Evolutionary conservation across 2,329 filamentous ascomycete genomes (phyloP).

Genomic region (Ophiostoma novo-ulmi): DNA sequence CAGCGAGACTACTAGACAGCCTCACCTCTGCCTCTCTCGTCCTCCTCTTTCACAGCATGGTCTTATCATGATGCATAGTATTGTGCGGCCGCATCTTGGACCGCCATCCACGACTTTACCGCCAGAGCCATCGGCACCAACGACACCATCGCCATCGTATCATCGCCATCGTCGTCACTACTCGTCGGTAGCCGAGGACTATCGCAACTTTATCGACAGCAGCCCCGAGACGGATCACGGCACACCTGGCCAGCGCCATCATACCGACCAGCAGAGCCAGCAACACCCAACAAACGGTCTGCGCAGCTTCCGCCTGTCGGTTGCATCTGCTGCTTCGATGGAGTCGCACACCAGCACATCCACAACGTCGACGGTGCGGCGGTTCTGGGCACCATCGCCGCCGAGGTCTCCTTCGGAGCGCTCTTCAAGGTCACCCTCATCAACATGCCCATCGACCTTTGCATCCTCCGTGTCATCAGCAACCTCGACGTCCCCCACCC

Average conservation of each 20-base stretch:
- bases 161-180: slow-evolving; percentile 21
- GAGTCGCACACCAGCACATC: background rate
- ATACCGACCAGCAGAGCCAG: background rate
- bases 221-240: slow-evolving; percentile 9
- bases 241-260: background rate
- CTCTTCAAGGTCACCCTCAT: background rate
- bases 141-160: background rate
- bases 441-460: background rate
- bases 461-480: background rate
- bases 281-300: background rate
- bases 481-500: background rate
- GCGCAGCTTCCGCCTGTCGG: slow-evolving; percentile 12
- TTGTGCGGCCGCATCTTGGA: background rate
- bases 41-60: background rate
- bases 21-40: background rate
- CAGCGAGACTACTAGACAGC: background rate
- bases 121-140: background rate
- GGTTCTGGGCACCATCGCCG: slow-evolving; percentile 25
- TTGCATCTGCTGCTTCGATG: slow-evolving; percentile 13
- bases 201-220: background rate
- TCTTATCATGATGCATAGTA: background rate
- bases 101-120: background rate
- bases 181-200: slow-evolving; percentile 18
- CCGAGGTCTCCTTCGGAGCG: background rate
- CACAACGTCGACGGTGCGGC: slow-evolving; percentile 20